Conservation (phyloP, 2,329 filamentous ascomycete species). For the Pleochaeta shiraiana region DNA sequence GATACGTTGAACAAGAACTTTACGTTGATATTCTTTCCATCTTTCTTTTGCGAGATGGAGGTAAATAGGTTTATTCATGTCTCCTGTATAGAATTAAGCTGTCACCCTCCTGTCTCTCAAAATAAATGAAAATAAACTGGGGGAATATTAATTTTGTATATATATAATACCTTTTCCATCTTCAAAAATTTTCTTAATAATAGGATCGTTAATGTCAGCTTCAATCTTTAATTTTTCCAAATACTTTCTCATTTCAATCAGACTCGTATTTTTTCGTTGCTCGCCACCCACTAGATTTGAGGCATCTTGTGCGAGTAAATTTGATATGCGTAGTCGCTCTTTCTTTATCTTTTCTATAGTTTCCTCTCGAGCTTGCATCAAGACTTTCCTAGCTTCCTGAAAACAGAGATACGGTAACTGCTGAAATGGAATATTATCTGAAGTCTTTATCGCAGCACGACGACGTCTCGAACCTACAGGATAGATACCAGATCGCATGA, state of each 20-base stretch:
- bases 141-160: slow-evolving; percentile 15
- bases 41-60: slow-evolving; percentile 68
- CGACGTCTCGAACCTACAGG: slow-evolving; percentile 73
- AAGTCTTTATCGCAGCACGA: slow-evolving; percentile 42
- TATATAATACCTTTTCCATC: slow-evolving; percentile 53
- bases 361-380: slow-evolving; percentile 57
- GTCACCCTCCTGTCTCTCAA: no score
- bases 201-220: slow-evolving; percentile 85
- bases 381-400: slow-evolving; percentile 75
- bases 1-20: slow-evolving; percentile 66
- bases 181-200: slow-evolving; percentile 86
- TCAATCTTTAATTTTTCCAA: slow-evolving; percentile 67
- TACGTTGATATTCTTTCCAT: slow-evolving; percentile 68
- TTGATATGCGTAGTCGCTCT: slow-evolving; percentile 45
- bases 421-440: slow-evolving; percentile 58
- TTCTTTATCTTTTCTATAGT: slow-evolving; percentile 54
- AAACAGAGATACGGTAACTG: slow-evolving; percentile 94
- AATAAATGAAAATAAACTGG: not conserved
- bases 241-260: slow-evolving; percentile 48
- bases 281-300: slow-evolving; percentile 38
- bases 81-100: slow-evolving; percentile 32
- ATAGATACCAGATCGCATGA: slow-evolving; percentile 44
- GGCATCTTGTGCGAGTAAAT: slow-evolving; percentile 36
- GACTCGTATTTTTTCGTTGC: slow-evolving; percentile 37
- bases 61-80: slow-evolving; percentile 95